These are phyloP conservation scores for Spinellus fusiger DNA, from an alignment of 192 early-diverging fungal genomes.

Conservation along the genomic window DNA sequence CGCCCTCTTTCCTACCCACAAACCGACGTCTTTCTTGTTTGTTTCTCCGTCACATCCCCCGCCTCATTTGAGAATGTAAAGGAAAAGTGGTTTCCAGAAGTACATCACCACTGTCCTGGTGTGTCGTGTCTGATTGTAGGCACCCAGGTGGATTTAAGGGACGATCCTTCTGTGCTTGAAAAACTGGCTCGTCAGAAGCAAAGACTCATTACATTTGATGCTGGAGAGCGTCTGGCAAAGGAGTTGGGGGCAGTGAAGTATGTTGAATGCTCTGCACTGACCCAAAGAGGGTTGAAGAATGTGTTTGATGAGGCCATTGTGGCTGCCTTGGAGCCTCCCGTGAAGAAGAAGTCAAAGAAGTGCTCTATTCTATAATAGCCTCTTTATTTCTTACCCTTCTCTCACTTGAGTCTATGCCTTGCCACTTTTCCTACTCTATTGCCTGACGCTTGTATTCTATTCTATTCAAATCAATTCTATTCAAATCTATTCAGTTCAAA, in stretches of 20 bases:
- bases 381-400: slow-evolving; percentile 2
- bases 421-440: not conserved
- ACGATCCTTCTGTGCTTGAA: slow-evolving; percentile 72
- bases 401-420: not conserved
- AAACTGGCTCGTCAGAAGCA: slow-evolving; percentile 78
- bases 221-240: slow-evolving; percentile 76
- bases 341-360: slow-evolving; percentile 71
- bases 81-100: slow-evolving; percentile 96
- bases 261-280: slow-evolving; percentile 88
- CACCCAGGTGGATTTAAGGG: slow-evolving; percentile 83
- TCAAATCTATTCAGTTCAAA: not conserved
- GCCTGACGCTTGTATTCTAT: not conserved
- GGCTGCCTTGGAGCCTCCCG: slow-evolving; percentile 88
- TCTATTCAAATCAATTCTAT: not conserved
- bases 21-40: slow-evolving; percentile 93
- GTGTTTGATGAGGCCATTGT: slow-evolving; percentile 95
- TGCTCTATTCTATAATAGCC: slow-evolving; percentile 67
- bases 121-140: slow-evolving; percentile 94
- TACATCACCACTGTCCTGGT: slow-evolving; percentile 92
- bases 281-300: slow-evolving; percentile 91
- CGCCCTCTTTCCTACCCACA: slow-evolving; percentile 92
- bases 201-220: slow-evolving; percentile 72
- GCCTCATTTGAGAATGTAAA: slow-evolving; percentile 94
- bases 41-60: slow-evolving; percentile 87
- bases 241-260: slow-evolving; percentile 89